A percentile compares a stretch with the other conserved stretches of the same genome.
Evolutionary conservation across 441 rosid genomes (phyloP).

Genomic region (Corymbia calophylla): DNA sequence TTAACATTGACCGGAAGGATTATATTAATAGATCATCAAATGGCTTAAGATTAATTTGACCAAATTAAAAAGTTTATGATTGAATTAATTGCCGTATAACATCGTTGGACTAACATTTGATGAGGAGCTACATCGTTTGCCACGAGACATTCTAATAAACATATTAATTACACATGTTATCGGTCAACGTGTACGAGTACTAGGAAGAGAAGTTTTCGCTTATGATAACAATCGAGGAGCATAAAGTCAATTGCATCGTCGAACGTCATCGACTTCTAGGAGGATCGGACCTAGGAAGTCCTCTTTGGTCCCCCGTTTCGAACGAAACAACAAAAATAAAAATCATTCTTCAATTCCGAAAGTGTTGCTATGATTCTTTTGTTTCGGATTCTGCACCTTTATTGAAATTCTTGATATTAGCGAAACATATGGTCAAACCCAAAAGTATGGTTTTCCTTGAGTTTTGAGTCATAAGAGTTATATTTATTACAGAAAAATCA

Average conservation of each 20-base stretch:
- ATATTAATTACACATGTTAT: background rate
- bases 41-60: background rate
- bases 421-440: background rate
- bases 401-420: background rate
- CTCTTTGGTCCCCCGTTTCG: background rate
- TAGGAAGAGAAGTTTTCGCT: background rate
- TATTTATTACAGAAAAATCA: background rate
- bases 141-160: background rate
- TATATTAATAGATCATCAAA: background rate
- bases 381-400: background rate
- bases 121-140: background rate
- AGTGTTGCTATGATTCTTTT: background rate
- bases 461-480: background rate
- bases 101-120: background rate
- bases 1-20: accelerated
- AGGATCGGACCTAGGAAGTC: background rate
- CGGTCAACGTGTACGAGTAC: background rate
- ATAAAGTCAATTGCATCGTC: background rate
- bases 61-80: background rate
- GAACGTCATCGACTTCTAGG: background rate
- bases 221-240: background rate
- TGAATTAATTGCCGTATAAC: background rate
- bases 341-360: background rate
- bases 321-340: background rate
- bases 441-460: background rate